Evolutionary conservation across 495 filamentous ascomycete species (phyloP).

Genomic region (Choiromyces venosus): DNA sequence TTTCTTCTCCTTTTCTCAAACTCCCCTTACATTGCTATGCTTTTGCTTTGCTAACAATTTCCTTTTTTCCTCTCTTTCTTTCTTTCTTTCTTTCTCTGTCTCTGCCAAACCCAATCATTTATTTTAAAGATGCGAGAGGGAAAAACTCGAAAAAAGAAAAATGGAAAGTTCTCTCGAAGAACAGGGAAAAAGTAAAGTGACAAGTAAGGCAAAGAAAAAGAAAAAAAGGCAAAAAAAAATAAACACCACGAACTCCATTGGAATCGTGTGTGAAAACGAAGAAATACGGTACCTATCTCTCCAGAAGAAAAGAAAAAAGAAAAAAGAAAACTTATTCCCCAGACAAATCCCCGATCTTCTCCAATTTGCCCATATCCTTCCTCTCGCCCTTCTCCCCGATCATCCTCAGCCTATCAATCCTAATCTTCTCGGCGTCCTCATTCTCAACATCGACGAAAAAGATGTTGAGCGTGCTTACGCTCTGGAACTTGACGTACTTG

Average conservation of each 20-base stretch:
- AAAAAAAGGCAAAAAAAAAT: not conserved
- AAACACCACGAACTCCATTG: slow-evolving; percentile 2
- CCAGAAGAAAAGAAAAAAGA: too few species aligned
- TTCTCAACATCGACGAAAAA: slow-evolving; percentile 89
- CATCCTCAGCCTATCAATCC: slow-evolving; percentile 76
- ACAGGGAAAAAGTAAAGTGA: not conserved
- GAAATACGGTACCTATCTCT: not conserved
- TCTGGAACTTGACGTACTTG: slow-evolving; percentile 97
- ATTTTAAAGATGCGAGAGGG: not conserved
- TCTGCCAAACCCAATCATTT: not conserved
- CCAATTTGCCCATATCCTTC: slow-evolving; percentile 84
- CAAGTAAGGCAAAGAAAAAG: not conserved
- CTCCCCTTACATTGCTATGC: not conserved
- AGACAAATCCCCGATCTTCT: slow-evolving; percentile 57
- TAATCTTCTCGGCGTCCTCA: slow-evolving; percentile 68
- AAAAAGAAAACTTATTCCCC: slow-evolving; percentile 23
- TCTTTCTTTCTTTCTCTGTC: not conserved
- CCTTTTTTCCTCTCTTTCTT: not conserved
- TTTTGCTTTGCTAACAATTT: not conserved
- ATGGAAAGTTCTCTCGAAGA: not conserved
- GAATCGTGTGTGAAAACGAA: slow-evolving; percentile 2
- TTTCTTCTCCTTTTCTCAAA: not conserved
- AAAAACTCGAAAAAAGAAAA: not conserved
- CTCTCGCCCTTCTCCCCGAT: slow-evolving; percentile 93
- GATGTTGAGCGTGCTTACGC: slow-evolving; percentile 72